Evolutionary conservation across 2,329 filamentous ascomycete species (phyloP).

Genomic region (Beauveria scarabaeidicola): DNA sequence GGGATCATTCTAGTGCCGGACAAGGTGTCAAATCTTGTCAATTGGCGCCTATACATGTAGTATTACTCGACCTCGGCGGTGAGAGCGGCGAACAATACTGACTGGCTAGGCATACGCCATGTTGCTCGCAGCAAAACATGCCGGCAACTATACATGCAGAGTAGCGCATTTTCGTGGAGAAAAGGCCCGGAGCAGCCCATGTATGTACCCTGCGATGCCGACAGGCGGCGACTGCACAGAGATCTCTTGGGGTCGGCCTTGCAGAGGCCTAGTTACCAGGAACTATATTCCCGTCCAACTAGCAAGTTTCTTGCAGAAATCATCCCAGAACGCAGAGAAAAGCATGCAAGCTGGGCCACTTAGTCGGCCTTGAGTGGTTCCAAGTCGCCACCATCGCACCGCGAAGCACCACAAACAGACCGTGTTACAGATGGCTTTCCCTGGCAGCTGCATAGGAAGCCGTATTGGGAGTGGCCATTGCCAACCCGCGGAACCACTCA

Average conservation of each 20-base stretch:
- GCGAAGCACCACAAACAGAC: conserved; percentile 2
- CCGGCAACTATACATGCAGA: conserved; percentile 5
- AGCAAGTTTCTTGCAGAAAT: conserved; percentile 12
- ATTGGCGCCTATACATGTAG: background rate
- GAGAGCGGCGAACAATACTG: background rate
- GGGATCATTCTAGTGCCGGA: background rate
- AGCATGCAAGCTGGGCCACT: conserved; percentile 5
- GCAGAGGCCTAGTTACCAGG: conserved; percentile 6
- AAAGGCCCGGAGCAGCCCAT: background rate
- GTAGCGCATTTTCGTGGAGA: conserved; percentile 2
- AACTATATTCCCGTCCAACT: background rate
- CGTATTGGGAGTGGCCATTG: background rate
- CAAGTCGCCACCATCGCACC: conserved; percentile 1
- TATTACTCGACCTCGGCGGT: background rate
- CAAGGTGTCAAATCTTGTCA: background rate
- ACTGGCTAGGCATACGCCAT: background rate
- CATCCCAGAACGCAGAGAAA: background rate
- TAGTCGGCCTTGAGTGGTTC: background rate
- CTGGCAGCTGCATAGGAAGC: conserved; percentile 1
- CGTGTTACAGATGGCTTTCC: background rate
- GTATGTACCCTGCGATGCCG: conserved; percentile 9
- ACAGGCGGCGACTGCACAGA: conserved; percentile 7
- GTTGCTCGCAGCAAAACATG: background rate
- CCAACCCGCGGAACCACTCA: conserved; percentile 4
- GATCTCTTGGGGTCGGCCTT: conserved; percentile 8